A percentile compares a stretch with the other conserved stretches of the same genome.
Conservation (phyloP, 305 asterid genomes). For the Rubia peregrina region DNA sequence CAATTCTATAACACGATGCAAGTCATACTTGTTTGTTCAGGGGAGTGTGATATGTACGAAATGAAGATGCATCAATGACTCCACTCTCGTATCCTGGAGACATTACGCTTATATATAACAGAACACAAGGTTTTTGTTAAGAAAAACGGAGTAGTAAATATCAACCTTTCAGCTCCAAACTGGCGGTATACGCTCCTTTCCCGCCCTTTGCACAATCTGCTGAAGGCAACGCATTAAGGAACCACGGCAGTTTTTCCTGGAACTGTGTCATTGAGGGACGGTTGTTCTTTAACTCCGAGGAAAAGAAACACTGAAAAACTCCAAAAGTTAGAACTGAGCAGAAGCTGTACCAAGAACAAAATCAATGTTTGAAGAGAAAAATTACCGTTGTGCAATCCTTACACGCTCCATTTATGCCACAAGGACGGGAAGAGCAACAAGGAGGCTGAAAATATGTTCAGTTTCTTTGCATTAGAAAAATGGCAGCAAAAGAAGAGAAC, state of each 20-base stretch:
- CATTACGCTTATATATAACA: too few species aligned
- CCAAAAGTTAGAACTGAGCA: constrained; percentile 20
- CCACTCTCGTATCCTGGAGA: constrained; percentile 69
- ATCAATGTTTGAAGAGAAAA: not conserved
- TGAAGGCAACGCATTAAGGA: constrained; percentile 87
- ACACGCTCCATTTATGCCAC: constrained; percentile 63
- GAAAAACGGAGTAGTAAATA: not conserved
- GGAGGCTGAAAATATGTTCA: constrained; percentile 66
- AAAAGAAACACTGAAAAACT: constrained; percentile 75
- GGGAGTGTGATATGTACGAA: constrained; percentile 94
- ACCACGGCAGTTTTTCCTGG: constrained; percentile 92
- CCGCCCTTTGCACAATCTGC: constrained; percentile 98
- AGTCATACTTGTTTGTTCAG: constrained; percentile 80
- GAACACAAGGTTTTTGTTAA: too few species aligned
- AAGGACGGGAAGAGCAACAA: constrained; percentile 74
- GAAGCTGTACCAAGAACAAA: not conserved
- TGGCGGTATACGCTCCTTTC: constrained; percentile 83
- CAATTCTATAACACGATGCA: constrained; percentile 2
- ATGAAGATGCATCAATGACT: constrained; percentile 75
- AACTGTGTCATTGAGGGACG: constrained; percentile 90
- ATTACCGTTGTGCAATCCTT: constrained; percentile 95
- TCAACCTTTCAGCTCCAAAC: constrained; percentile 73
- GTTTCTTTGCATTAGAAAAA: constrained; percentile 4
- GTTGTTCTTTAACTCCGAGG: constrained; percentile 69
- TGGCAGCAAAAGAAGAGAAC: constrained; percentile 11